Conservation (phyloP, 345 rosid genomes). For the Populus ilicifolia region DNA sequence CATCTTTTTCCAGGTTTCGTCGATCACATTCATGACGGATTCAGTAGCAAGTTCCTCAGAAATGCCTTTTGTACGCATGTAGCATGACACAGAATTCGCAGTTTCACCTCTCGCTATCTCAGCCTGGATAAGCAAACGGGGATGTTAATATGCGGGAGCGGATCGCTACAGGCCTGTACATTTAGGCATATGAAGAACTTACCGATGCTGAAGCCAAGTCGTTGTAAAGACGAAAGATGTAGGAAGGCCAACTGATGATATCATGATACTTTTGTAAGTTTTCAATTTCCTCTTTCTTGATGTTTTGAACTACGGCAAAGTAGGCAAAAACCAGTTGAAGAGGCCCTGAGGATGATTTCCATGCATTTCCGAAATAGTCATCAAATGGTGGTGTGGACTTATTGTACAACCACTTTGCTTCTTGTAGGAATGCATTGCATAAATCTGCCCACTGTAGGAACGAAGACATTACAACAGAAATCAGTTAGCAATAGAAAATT, state of each 20-base stretch:
- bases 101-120: slow-evolving; percentile 39
- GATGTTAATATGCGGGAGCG: not conserved
- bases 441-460: slow-evolving; percentile 41
- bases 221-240: slow-evolving; percentile 37
- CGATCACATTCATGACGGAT: slow-evolving; percentile 22
- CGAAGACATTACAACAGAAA: not conserved
- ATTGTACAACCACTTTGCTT: slow-evolving; percentile 34
- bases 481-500: not conserved
- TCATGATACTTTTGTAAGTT: slow-evolving; percentile 22
- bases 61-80: slow-evolving; percentile 31
- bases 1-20: slow-evolving; percentile 36
- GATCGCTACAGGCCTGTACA: not conserved
- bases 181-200: not conserved
- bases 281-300: slow-evolving; percentile 16
- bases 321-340: slow-evolving; percentile 25
- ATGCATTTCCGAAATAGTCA: slow-evolving; percentile 39
- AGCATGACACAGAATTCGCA: slow-evolving; percentile 28
- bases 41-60: slow-evolving; percentile 26
- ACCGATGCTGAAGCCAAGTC: slow-evolving; percentile 43
- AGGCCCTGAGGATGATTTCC: slow-evolving; percentile 27
- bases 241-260: slow-evolving; percentile 33
- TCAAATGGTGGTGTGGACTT: slow-evolving; percentile 26
- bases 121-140: slow-evolving; percentile 16
- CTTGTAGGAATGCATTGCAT: slow-evolving; percentile 36
- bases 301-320: not conserved